Base-by-base conservation (phyloP, 2,329 filamentous ascomycete species). In the Xylariales sp. region DNA sequence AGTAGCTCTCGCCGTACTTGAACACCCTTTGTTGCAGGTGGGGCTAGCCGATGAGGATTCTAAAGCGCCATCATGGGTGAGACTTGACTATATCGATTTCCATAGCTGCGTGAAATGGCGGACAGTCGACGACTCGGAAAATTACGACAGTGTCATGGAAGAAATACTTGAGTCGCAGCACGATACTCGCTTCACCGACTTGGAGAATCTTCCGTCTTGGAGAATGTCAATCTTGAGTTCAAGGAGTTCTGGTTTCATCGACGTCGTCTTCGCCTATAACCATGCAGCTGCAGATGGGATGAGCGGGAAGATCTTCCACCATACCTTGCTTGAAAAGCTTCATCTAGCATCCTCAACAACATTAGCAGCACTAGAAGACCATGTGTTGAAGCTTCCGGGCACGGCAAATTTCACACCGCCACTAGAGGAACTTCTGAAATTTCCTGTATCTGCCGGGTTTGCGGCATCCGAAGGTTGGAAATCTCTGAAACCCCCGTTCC, bases 301-400 rank as follows among this genome's bases (percentile, higher is more conserved):
- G n/a, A 47, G 56, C 15, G 55, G 49, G 29, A 61, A 58, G 38
- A 49, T 61, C 4, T 56, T 62, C n/a, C 59, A 63, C 29, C 37
- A 51, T 34, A 52, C 47, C 12, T 36, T 63, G 6, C 34, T 61
- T 4, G 43, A 46, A 5, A 50, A 53, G 22, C 56, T 62, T 31
- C 56, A 58, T 22, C 19, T 29, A 6, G 35, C 12, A 15, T 8
- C 12, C 9, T 21, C n/a, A n/a, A 33, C 32, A n/a, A 11, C 12
- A 10, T 21, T 12, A n/a, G 35, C 32, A n/a, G n/a, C 24, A 4
- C n/a, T 43, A 11, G 29, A 40, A 4, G 27, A 43, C 5, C 39
- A 42, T 16, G 25, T 43, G 1, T 44, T 55, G 3, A 16, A 47
- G 11, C 38, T 48, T 4, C 33, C 45, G 4, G 27, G 29, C 3